phyloP scores from a whole-genome alignment of 2,329 filamentous ascomycete species.

The Annulohypoxylon truncatum region DNA sequence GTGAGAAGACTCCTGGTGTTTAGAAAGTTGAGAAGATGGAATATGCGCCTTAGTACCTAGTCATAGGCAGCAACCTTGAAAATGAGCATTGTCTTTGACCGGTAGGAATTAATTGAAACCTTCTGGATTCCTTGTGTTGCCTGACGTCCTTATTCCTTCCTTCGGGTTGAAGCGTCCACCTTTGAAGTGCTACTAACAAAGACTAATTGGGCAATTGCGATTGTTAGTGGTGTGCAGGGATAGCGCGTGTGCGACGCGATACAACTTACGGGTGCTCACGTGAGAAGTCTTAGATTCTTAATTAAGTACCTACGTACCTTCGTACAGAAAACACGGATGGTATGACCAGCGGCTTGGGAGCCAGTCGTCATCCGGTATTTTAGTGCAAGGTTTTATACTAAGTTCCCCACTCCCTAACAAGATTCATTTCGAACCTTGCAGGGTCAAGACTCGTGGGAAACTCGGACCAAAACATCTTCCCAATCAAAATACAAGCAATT shows the following conservation, averaged over 20 bases:
- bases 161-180: background rate
- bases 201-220: conserved; percentile 14
- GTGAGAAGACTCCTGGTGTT: background rate
- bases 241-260: conserved; percentile 39
- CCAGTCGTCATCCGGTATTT: conserved; percentile 16
- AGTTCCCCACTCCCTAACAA: conserved; percentile 31
- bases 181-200: conserved; percentile 8
- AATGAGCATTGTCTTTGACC: conserved; percentile 10
- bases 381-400: conserved; percentile 4
- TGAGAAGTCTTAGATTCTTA: conserved; percentile 25
- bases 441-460: conserved; percentile 23
- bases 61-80: conserved; percentile 20
- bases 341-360: background rate
- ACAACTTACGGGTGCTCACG: conserved; percentile 45
- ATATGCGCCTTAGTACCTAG: background rate
- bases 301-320: background rate
- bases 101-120: conserved; percentile 4
- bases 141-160: conserved; percentile 7
- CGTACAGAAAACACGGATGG: too few species aligned
- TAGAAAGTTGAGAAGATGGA: background rate
- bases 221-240: background rate
- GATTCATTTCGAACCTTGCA: conserved; percentile 45
- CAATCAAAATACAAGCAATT: conserved; percentile 34
- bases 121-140: background rate
- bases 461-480: conserved; percentile 27